These are phyloP conservation scores for Pseudozyma thailandica DNA, from an alignment of 1,284 basidiomycete genomes.

Conservation along the genomic window DNA sequence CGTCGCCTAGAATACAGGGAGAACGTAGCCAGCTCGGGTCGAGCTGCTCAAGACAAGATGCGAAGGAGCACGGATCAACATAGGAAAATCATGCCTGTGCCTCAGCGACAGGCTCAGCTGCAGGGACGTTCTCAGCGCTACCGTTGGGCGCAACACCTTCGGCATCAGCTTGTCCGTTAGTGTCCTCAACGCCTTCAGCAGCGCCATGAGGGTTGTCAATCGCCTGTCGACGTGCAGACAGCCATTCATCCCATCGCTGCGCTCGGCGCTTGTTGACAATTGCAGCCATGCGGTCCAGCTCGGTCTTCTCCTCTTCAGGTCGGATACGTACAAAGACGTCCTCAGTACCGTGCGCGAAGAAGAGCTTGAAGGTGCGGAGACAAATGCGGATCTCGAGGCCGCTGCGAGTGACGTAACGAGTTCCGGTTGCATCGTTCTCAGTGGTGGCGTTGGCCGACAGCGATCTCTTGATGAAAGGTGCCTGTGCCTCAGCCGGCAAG, in stretches of 20 bases:
- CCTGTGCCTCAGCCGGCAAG: slow-evolving; percentile 55
- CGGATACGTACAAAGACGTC: slow-evolving; percentile 67
- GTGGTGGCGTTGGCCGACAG: slow-evolving; percentile 35
- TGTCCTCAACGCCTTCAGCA: slow-evolving; percentile 9
- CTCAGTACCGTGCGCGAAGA: slow-evolving; percentile 69
- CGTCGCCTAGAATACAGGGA: neutral
- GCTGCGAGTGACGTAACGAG: slow-evolving; percentile 69
- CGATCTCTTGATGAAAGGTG: slow-evolving; percentile 61
- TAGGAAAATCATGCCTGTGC: slow-evolving; percentile 1
- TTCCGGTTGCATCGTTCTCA: slow-evolving; percentile 41
- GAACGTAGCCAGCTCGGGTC: no score
- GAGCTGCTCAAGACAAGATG: no score
- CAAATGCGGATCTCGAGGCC: slow-evolving; percentile 72
- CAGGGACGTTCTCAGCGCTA: slow-evolving; percentile 4
- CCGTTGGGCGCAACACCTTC: slow-evolving; percentile 22
- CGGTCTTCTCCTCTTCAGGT: slow-evolving; percentile 25
- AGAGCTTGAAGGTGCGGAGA: slow-evolving; percentile 69
- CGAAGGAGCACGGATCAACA: neutral
- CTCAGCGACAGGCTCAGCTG: slow-evolving; percentile 17
- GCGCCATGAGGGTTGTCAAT: slow-evolving; percentile 40
- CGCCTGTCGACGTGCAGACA: slow-evolving; percentile 46
- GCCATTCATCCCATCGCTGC: slow-evolving; percentile 55
- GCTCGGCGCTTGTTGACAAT: slow-evolving; percentile 27
- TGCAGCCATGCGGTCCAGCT: slow-evolving; percentile 33
- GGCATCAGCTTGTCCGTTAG: neutral